phyloP scores from a whole-genome alignment of 352 stramenopile species.

The Phytophthora kernoviae region DNA sequence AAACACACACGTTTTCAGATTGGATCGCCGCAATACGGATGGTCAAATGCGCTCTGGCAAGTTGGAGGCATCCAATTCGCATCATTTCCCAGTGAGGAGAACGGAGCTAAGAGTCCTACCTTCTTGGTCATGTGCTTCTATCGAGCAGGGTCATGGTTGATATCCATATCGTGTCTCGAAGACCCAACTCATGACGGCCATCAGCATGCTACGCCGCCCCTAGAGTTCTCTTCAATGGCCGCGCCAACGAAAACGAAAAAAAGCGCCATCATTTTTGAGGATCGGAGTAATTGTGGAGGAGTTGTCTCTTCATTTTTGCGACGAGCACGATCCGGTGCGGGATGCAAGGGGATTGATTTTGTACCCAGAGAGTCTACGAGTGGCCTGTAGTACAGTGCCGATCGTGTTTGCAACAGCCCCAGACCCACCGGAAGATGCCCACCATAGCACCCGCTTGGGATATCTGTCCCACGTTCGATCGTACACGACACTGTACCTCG shows the following conservation, averaged over 20 bases:
- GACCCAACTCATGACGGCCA: slow-evolving; percentile 37
- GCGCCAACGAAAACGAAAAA: slow-evolving; percentile 9
- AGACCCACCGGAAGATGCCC: slow-evolving; percentile 54
- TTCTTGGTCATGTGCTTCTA: slow-evolving; percentile 78
- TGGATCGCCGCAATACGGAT: slow-evolving; percentile 58
- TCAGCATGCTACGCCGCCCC: slow-evolving; percentile 8
- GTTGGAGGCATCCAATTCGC: slow-evolving; percentile 86
- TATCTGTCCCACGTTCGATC: slow-evolving; percentile 72
- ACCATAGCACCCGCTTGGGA: slow-evolving; percentile 52
- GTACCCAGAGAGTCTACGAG: slow-evolving; percentile 67
- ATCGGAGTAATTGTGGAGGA: slow-evolving; percentile 45
- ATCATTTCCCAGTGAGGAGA: slow-evolving; percentile 40
- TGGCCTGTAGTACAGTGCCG: slow-evolving; percentile 37
- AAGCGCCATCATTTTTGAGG: slow-evolving; percentile 32
- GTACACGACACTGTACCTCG: slow-evolving; percentile 63
- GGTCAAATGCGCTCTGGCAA: slow-evolving; percentile 84
- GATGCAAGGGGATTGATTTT: slow-evolving; percentile 39
- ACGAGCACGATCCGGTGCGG: slow-evolving; percentile 56
- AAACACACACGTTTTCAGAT: slow-evolving; percentile 70
- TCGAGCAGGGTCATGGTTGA: slow-evolving; percentile 71
- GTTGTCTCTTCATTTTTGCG: slow-evolving; percentile 64
- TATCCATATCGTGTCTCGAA: slow-evolving; percentile 70
- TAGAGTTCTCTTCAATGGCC: slow-evolving; percentile 24
- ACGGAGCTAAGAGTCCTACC: slow-evolving; percentile 25
- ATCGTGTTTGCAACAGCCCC: slow-evolving; percentile 55